phyloP scores from a whole-genome alignment of 345 rosid species.

The Acer negundo region DNA sequence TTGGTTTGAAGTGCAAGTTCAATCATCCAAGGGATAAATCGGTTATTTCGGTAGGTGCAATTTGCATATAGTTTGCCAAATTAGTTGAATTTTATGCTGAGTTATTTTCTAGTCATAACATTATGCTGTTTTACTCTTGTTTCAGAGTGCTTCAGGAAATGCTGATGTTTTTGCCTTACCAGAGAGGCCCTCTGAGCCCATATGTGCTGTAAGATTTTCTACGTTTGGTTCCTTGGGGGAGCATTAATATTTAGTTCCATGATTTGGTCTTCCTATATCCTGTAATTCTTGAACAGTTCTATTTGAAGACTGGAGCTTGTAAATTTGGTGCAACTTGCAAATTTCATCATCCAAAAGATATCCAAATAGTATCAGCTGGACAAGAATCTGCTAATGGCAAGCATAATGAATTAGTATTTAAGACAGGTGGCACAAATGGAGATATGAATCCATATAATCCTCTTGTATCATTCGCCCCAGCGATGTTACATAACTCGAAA shows the following conservation, averaged over 20 bases:
- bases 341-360: slow-evolving; percentile 92
- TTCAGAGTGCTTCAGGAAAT: slow-evolving; percentile 59
- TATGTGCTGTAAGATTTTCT: slow-evolving; percentile 72
- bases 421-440: slow-evolving; percentile 34
- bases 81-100: slow-evolving; percentile 1
- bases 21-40: slow-evolving; percentile 76
- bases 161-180: slow-evolving; percentile 52
- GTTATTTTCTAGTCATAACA: slow-evolving; percentile 18
- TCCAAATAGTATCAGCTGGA: slow-evolving; percentile 41
- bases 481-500: slow-evolving; percentile 66
- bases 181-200: slow-evolving; percentile 81
- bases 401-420: slow-evolving; percentile 36
- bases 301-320: slow-evolving; percentile 87
- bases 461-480: slow-evolving; percentile 47
- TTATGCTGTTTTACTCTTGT: slow-evolving; percentile 25
- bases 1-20: slow-evolving; percentile 86
- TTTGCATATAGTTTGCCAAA: slow-evolving; percentile 20
- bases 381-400: slow-evolving; percentile 46
- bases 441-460: slow-evolving; percentile 33
- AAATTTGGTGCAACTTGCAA: slow-evolving; percentile 91
- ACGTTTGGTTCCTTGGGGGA: slow-evolving; percentile 3
- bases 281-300: slow-evolving; percentile 59
- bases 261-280: slow-evolving; percentile 26
- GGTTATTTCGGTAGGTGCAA: slow-evolving; percentile 48
- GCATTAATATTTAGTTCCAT: neutral